These are phyloP conservation scores for Hibiscus tridactylites DNA, from an alignment of 345 rosid genomes.

Conservation along the genomic window DNA sequence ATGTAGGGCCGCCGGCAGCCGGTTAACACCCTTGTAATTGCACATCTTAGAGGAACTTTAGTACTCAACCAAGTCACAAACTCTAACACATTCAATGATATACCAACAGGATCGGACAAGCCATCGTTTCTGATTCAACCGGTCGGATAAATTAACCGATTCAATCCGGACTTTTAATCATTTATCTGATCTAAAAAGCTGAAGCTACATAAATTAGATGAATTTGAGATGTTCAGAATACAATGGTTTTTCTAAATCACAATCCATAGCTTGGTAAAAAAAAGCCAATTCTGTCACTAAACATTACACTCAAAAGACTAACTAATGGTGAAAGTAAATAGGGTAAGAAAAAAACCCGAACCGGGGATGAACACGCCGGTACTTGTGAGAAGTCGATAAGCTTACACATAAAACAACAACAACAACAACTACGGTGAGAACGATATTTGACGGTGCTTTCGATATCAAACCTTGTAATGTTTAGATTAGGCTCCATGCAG, in stretches of 20 bases:
- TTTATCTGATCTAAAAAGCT: background rate
- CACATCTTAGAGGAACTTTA: too few species aligned
- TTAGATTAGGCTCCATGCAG: slow-evolving; percentile 30
- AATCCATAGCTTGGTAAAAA: slow-evolving; percentile 15
- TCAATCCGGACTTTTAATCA: background rate
- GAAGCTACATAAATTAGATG: background rate
- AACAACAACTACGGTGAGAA: slow-evolving; percentile 7
- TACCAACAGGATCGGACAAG: too few species aligned
- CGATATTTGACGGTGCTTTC: slow-evolving; percentile 16
- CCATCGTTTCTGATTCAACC: background rate
- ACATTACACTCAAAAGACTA: background rate
- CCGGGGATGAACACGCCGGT: slow-evolving; percentile 12
- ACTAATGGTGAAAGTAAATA: background rate
- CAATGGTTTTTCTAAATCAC: slow-evolving; percentile 9
- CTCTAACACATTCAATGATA: too few species aligned
- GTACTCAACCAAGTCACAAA: too few species aligned
- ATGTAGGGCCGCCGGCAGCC: too few species aligned
- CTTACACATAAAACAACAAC: slow-evolving; percentile 26
- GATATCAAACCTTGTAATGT: slow-evolving; percentile 16
- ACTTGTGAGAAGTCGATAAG: slow-evolving; percentile 7
- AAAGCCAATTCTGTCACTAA: background rate
- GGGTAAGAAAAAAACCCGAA: background rate
- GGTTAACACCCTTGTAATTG: too few species aligned
- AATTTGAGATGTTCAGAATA: background rate
- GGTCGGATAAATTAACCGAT: background rate